phyloP scores from a whole-genome alignment of 2,329 filamentous ascomycete species.

The Colletotrichum sp. region DNA sequence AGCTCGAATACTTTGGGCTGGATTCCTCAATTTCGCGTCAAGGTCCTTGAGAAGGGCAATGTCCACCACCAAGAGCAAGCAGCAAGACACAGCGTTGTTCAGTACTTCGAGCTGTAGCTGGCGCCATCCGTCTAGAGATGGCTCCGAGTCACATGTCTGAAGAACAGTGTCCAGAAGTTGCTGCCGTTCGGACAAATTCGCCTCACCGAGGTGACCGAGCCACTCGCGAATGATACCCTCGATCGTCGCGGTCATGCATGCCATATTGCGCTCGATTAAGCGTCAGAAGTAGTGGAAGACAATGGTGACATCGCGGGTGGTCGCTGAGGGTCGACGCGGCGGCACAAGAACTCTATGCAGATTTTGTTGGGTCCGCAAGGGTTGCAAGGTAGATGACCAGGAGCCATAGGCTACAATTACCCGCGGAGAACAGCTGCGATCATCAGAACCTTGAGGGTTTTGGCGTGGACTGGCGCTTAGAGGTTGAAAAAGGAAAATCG shows the following conservation, averaged over 20 bases:
- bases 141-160: background rate
- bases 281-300: background rate
- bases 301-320: background rate
- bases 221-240: background rate
- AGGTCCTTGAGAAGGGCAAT: background rate
- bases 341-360: background rate
- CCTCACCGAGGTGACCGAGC: background rate
- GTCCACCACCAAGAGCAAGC: background rate
- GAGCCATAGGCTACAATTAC: background rate
- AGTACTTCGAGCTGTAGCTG: background rate
- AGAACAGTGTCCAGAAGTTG: background rate
- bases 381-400: background rate
- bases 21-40: background rate
- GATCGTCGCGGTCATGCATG: background rate
- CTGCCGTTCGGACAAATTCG: background rate
- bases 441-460: accelerated
- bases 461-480: background rate
- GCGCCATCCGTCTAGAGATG: background rate
- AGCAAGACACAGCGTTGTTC: background rate
- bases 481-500: background rate
- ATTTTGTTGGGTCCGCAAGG: background rate
- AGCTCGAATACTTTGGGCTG: background rate
- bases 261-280: background rate
- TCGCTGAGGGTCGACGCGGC: background rate
- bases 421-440: background rate